Evolutionary conservation across 2,329 filamentous ascomycete genomes (phyloP), one percentile per base, ranked within the genome.

Genomic region (Tolypocladium tundrense): DNA sequence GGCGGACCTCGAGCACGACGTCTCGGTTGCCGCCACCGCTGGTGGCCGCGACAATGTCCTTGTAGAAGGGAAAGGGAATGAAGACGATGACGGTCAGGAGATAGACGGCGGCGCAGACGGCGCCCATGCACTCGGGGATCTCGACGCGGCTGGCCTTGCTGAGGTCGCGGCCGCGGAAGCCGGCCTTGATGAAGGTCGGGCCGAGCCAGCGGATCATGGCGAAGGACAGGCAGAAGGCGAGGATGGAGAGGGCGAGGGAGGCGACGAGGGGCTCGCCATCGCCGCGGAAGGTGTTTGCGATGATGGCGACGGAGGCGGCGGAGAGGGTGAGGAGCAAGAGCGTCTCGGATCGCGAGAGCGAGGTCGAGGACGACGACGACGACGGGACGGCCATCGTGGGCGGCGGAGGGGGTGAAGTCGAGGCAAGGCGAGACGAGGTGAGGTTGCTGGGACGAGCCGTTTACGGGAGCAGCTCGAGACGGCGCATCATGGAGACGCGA

Each of bases 41-140:
- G 24, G 94, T 97, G 43, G 92, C 91, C 19, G 91, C 90, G 33
- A 97, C 92, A 64, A 99, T 95, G 70, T 97, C 93, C 75, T 97
- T 96, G 79, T 97, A 97, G 73, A 99, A 97, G 1, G 92, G 90
- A 73, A 97, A 96, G 0, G 94, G 94, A 59, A 97, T 91, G 72
- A 99, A 99, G 61, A 91, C 77, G 64, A 97, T 95, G 64, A 97
- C 81, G 54, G 86, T 83, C 63, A 99, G 80, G 50, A 99, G 81
- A 74, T 97, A 97, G 33, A 97, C 91, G 63, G 94, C 84, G 10
- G 93, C 94, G 69, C 90, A 95, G 33, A 99, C 83, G 59, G 91
- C 90, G 37, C 94, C 94, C 92, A 99, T 97, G 64, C 90, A 93
- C 74, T 99, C 94, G 27, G 94, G 94, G 66, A 97, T 88, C 72